These are phyloP conservation scores for Aspergillus uvarum DNA, from an alignment of 2,329 filamentous ascomycete genomes.

Conservation along the genomic window DNA sequence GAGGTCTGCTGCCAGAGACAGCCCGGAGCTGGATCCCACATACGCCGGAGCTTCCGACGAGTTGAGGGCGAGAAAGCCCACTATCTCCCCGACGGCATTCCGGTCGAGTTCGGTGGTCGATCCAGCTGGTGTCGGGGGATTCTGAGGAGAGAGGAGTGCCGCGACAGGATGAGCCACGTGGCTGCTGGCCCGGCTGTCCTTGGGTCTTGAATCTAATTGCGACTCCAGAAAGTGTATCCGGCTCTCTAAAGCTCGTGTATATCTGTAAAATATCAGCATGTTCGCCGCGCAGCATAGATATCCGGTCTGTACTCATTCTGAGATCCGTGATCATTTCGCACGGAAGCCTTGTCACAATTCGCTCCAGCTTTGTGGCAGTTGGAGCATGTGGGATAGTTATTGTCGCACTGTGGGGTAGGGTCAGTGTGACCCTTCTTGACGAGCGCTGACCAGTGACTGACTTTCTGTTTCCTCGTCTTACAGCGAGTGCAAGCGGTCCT, in stretches of 20 bases:
- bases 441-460: constrained; percentile 18
- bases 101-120: constrained; percentile 28
- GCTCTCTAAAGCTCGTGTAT: constrained; percentile 46
- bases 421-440: background rate
- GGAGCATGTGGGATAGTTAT: constrained; percentile 46
- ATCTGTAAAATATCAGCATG: constrained; percentile 26
- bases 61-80: constrained; percentile 52
- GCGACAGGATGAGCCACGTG: constrained; percentile 20
- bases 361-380: constrained; percentile 47
- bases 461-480: constrained; percentile 49
- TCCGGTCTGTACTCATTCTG: constrained; percentile 34
- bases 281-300: background rate
- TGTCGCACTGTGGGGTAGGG: constrained; percentile 40
- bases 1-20: constrained; percentile 51
- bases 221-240: constrained; percentile 45
- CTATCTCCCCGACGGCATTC: constrained; percentile 46
- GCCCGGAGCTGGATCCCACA: constrained; percentile 51
- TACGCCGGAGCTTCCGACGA: constrained; percentile 50
- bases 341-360: constrained; percentile 45
- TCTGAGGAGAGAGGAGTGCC: constrained; percentile 27
- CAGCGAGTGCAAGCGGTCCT: constrained; percentile 49
- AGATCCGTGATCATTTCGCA: constrained; percentile 40
- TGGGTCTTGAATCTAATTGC: constrained; percentile 23
- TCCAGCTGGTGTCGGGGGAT: constrained; percentile 19
- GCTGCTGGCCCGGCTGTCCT: constrained; percentile 15